Evolutionary conservation across 2,329 filamentous ascomycete genomes (phyloP).

Genomic region (Penicillium sp.): DNA sequence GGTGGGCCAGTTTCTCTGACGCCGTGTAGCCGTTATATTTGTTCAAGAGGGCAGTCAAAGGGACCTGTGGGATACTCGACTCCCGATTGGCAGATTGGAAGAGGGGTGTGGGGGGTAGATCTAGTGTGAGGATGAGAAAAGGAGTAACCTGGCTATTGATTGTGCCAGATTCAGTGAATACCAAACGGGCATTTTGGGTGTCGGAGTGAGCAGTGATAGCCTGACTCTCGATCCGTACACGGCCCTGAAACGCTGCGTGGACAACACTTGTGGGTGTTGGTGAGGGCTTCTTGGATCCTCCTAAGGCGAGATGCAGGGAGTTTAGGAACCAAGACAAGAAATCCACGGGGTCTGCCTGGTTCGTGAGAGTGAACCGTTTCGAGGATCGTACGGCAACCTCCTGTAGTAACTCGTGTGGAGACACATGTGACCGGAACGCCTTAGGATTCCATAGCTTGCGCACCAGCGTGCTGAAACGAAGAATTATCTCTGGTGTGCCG

Average conservation of each 20-base stretch:
- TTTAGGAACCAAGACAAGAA: slow-evolving; percentile 98
- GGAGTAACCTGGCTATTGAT: slow-evolving; percentile 74
- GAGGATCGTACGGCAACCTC: slow-evolving; percentile 86
- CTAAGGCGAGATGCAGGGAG: slow-evolving; percentile 85
- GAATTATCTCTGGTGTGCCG: slow-evolving; percentile 71
- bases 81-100: slow-evolving; percentile 93
- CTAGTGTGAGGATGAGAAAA: slow-evolving; percentile 89
- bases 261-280: slow-evolving; percentile 67
- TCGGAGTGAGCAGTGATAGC: slow-evolving; percentile 89
- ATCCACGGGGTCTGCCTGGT: slow-evolving; percentile 92
- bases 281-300: slow-evolving; percentile 82
- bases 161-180: slow-evolving; percentile 85
- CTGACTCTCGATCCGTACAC: slow-evolving; percentile 87
- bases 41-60: slow-evolving; percentile 74
- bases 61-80: slow-evolving; percentile 83
- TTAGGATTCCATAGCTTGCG: slow-evolving; percentile 98
- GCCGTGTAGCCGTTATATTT: slow-evolving; percentile 90
- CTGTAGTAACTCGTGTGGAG: slow-evolving; percentile 93
- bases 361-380: slow-evolving; percentile 86
- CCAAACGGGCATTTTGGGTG: slow-evolving; percentile 72
- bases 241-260: slow-evolving; percentile 90
- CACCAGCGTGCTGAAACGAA: slow-evolving; percentile 82
- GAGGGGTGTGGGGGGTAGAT: slow-evolving; percentile 84
- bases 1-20: slow-evolving; percentile 84
- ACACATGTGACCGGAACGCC: slow-evolving; percentile 95